Evolutionary conservation across 768 basidiomycete species (phyloP), one percentile per base, ranked within the genome.

Genomic region (Panellus pusillus): DNA sequence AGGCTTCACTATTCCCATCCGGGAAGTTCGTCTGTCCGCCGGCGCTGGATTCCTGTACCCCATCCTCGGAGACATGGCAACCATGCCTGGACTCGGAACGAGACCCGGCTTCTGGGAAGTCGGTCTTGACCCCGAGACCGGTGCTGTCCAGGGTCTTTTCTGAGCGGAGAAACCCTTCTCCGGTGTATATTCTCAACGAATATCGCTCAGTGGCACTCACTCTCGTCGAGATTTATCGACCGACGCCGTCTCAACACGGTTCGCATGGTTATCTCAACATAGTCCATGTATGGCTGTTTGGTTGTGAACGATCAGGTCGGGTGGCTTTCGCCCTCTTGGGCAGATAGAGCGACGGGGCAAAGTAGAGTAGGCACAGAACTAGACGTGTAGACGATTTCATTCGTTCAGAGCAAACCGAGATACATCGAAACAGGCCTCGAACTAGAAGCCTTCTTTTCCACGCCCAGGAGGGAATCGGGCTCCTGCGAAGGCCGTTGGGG

Each of bases 31-130:
- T 43, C 74, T 96, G 18, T 90, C 91, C 7, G 97, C 93, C 6
- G 96, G 96, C 39, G 94, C 95, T 52, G 92, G 92, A 20, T 98
- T 98, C 85, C 73, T 98, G 59, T 97, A 95, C 71, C 95, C 96
- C 19, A 81, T 98, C 57, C 78, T 91, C n/a, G 92, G 91, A 36
- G 93, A 95, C 69, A 98, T 99, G 91, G 89, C 92, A 69, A 98
- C 94, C 51, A 96, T 99, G 93, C 96, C 96, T 40, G 96, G 94
- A 61, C 81, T 97, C 38, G 91, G 87, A 20, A 97, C 93, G 54
- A 85, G 93, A 55, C 93, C 93, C 68, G 91, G 89, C 17, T 93
- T 93, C 78, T 93, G 91, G 91, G 91, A 93, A 70, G 91, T 93
- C 59, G 88, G 83, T 28, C 78, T 93, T 14, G 88, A 92, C 67